Conservation (phyloP, 140 eudicot species). For the Cichorium intybus region DNA sequence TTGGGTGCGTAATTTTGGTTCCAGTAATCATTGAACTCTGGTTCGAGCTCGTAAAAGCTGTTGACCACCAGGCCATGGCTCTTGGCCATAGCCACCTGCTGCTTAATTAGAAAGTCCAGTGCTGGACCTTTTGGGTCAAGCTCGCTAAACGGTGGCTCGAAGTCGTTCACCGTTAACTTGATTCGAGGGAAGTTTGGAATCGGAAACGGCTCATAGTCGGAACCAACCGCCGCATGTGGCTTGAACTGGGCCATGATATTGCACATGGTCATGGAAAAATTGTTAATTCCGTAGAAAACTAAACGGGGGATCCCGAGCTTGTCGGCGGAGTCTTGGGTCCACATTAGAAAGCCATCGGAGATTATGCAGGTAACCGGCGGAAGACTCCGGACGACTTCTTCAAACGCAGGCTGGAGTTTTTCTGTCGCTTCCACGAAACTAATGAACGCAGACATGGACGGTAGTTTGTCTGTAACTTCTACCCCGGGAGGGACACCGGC, state of each 20-base stretch:
- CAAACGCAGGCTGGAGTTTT: constrained; percentile 40
- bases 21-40: constrained; percentile 34
- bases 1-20: constrained; percentile 30
- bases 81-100: constrained; percentile 3
- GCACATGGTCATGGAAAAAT: constrained; percentile 27
- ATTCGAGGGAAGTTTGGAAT: constrained; percentile 30
- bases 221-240: constrained; percentile 29
- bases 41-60: constrained; percentile 46
- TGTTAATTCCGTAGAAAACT: constrained; percentile 41
- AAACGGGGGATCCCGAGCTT: constrained; percentile 44
- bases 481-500: constrained; percentile 41
- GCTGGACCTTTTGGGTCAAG: constrained; percentile 28
- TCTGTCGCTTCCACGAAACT: constrained; percentile 35
- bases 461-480: constrained; percentile 42
- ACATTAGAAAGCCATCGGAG: constrained; percentile 50
- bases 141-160: constrained; percentile 32
- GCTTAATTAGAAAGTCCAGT: constrained; percentile 23
- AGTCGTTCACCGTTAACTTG: constrained; percentile 38
- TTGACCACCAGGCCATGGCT: constrained; percentile 48
- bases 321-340: constrained; percentile 57
- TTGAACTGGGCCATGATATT: constrained; percentile 28
- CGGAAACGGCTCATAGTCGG: constrained; percentile 30
- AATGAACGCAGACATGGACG: constrained; percentile 38
- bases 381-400: constrained; percentile 28
- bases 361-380: constrained; percentile 38